A percentile compares a stretch with the other conserved stretches of the same genome.
Conservation (phyloP, 352 stramenopile genomes). For the Phytopythium boreale region DNA sequence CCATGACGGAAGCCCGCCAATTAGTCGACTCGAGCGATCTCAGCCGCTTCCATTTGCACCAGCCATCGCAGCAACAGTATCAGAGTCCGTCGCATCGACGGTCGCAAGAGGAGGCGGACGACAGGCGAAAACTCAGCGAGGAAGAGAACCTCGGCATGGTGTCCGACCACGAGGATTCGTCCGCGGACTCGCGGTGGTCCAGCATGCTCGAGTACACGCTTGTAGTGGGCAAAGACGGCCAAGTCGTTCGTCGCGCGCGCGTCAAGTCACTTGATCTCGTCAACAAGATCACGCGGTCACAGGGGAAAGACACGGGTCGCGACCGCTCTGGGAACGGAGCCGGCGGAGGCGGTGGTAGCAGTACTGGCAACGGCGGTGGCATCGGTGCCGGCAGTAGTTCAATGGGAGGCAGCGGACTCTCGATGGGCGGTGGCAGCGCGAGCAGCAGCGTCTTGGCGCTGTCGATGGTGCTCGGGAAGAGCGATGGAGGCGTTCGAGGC, state of each 20-base stretch:
- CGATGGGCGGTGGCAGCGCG: conserved; percentile 17
- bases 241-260: conserved; percentile 74
- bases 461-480: conserved; percentile 24
- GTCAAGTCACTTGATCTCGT: conserved; percentile 82
- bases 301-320: conserved; percentile 58
- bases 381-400: conserved; percentile 9
- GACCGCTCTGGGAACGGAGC: neutral
- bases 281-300: conserved; percentile 56
- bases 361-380: conserved; percentile 8
- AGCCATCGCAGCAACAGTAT: neutral
- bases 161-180: conserved; percentile 77
- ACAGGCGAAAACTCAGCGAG: conserved; percentile 54
- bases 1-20: conserved; percentile 41
- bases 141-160: conserved; percentile 59
- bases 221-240: conserved; percentile 77
- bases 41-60: conserved; percentile 9
- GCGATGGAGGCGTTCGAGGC: neutral
- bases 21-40: conserved; percentile 39
- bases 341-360: conserved; percentile 13
- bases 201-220: conserved; percentile 87
- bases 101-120: conserved; percentile 53
- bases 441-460: conserved; percentile 28
- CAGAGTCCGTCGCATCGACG: conserved; percentile 19
- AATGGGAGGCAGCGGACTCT: conserved; percentile 13
- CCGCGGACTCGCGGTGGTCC: conserved; percentile 78